Base-by-base conservation (phyloP, 192 early-diverging fungal genomes). In the Coemansia sp. region DNA sequence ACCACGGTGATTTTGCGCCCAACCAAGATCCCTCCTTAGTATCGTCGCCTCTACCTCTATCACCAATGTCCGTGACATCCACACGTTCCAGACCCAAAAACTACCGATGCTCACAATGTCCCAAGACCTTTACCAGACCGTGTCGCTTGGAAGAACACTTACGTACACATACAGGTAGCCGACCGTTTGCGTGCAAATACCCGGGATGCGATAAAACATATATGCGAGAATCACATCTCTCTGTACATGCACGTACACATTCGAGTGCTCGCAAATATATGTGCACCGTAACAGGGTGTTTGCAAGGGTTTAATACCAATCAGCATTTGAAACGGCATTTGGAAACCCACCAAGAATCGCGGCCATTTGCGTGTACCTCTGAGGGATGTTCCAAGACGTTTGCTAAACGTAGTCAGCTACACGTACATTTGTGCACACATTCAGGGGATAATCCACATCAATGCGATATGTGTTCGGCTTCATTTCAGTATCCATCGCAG, bases 121-220 rank as follows among this genome's bases (percentile, higher is more conserved):
- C 60, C 65, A 70, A 73, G 32, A 36, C 67, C 6, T 85, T 75
- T 32, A 64, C 56, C 12, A 58, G 68, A 38, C 72, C 70, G 0
- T 74, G 75, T 45, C 67, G 69, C 11, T 83, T 85, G 51, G 78
- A 65, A 33, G 81, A 85, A 59, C 93, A 94, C 76, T 68, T 86
- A 33, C 81, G 88, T 37, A 90, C 89, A 0, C 93, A 94, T 64
- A 92, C 91, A 35, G 91, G 91, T 17, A 89, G 87, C 61, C 83
- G 91, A 20, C 93, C 91, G 7, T 94, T 88, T 78, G 85, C 79
- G 2, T 93, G 91, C 66, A 71, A 76, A n/a, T 83, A 85, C 64
- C 78, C 83, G 5, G 89, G 88, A 3, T 95, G 93, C 71, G 86
- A 76, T 17, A 94, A 94, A 67, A 79, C 87, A 2, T 95, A 93